Base-by-base conservation (phyloP, 2,329 filamentous ascomycete species). In the Phaeophleospora eucalypticola region DNA sequence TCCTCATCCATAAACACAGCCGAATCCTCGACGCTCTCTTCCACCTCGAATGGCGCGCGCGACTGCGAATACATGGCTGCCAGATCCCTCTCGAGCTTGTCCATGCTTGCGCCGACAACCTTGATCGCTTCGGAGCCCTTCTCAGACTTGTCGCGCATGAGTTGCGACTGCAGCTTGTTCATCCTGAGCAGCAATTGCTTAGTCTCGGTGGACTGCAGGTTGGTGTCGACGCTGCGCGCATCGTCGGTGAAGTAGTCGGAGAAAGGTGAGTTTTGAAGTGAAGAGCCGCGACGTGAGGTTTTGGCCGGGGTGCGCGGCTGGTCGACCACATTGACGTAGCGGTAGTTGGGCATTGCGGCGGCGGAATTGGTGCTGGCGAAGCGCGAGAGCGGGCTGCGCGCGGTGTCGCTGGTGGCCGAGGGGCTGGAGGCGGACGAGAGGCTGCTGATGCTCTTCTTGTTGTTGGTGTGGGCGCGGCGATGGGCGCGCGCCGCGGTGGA, bases 241-340 rank as follows among this genome's bases (percentile, higher is more conserved):
- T 66, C 60, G 43, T 68, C 65, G 42, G 66, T 68, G 58, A 68
- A 68, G 54, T 70, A 70, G 54, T 71, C 68, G 46, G 61, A 66
- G 54, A 68, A 69, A 2, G 68, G 68, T 39, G 68, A 70, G 44
- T 66, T 61, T 21, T 61, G 59, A 34, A 58, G 46, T 2, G 58
- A 52, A 41, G 49, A 59, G 45, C 33, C 54, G 32, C 43, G 34
- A 19, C 54, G 53, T n/a, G 46, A 39, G 18, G 15, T 46, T 45
- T 58, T 60, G 16, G 56, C 53, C 8, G 59, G 61, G 24, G 60
- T 62, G 38, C 52, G 38, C 8, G 61, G 60, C 36, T 36, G 43
- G 4, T 42, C 41, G 39, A 35, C 33, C 33, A 32, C 39, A 27
- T 27, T 34, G 4, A 33, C 17, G 37, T 9, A 27, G 4, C 32